These are phyloP conservation scores for Lagerstroemia speciosa DNA, from an alignment of 345 rosid species.

Conservation along the genomic window DNA sequence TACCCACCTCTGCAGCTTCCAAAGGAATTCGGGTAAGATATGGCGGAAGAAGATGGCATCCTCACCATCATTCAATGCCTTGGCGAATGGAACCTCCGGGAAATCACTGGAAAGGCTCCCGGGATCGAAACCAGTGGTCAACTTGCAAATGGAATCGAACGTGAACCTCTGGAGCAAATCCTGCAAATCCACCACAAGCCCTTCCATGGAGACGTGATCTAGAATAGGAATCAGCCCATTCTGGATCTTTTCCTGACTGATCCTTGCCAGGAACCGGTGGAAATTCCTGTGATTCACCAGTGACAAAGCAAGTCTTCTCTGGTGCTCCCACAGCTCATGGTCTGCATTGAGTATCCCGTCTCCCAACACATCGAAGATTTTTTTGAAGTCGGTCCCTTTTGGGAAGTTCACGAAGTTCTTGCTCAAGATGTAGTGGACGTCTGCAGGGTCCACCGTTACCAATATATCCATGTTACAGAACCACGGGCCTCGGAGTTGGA, in stretches of 20 bases:
- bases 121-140: slow-evolving; percentile 36
- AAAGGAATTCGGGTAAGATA: slow-evolving; percentile 21
- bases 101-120: slow-evolving; percentile 22
- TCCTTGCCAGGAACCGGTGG: slow-evolving; percentile 19
- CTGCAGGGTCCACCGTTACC: slow-evolving; percentile 38
- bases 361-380: slow-evolving; percentile 41
- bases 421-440: slow-evolving; percentile 43
- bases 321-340: slow-evolving; percentile 34
- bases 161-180: slow-evolving; percentile 37
- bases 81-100: slow-evolving; percentile 18
- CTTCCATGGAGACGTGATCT: slow-evolving; percentile 21
- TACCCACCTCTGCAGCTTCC: slow-evolving; percentile 36
- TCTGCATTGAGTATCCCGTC: slow-evolving; percentile 48
- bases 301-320: slow-evolving; percentile 28
- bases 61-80: slow-evolving; percentile 30
- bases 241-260: slow-evolving; percentile 25
- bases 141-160: slow-evolving; percentile 27
- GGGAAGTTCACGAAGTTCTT: slow-evolving; percentile 44
- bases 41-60: slow-evolving; percentile 34
- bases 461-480: slow-evolving; percentile 1
- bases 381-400: slow-evolving; percentile 36
- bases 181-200: slow-evolving; percentile 31
- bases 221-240: slow-evolving; percentile 38
- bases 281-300: slow-evolving; percentile 22
- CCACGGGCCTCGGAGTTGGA: slow-evolving; percentile 1